Conservation (phyloP, 83 land plant genomes). For the Thuja plicata region DNA sequence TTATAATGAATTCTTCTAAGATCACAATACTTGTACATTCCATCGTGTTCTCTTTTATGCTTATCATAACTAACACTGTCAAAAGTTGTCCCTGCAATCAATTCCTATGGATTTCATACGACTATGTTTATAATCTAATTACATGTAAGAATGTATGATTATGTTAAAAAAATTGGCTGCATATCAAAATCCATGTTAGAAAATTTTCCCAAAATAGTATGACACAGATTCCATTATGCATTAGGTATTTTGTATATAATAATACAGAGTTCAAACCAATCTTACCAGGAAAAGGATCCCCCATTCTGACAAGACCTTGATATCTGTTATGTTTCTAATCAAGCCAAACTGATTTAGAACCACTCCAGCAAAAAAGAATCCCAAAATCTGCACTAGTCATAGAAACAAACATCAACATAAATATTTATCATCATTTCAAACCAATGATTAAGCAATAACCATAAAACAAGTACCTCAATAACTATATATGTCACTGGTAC, state of each 20-base stretch:
- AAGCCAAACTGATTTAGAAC: conserved; percentile 92
- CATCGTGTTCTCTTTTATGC: not conserved
- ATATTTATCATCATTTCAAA: not conserved
- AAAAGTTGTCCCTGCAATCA: not conserved
- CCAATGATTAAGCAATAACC: not conserved
- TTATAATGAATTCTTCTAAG: conserved; percentile 6
- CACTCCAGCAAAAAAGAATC: conserved; percentile 93
- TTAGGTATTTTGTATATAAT: not conserved
- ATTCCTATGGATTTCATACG: not conserved
- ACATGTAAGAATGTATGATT: not conserved
- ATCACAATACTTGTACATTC: not conserved
- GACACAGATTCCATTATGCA: not conserved
- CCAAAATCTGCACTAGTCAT: conserved; percentile 73
- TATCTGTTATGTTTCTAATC: conserved; percentile 87
- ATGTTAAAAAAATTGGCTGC: not conserved
- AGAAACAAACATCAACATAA: conserved; percentile 11
- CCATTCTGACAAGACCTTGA: conserved; percentile 94
- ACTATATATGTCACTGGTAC: not conserved
- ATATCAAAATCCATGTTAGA: not conserved
- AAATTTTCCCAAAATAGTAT: not conserved
- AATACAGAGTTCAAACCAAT: not conserved
- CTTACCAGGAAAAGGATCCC: conserved; percentile 95
- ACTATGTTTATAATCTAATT: not conserved
- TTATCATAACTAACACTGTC: not conserved
- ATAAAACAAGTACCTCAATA: not conserved